Percentiles rank a stretch among this genome's conserved stretches.
phyloP scores from a whole-genome alignment of 176 grass and related monocot species.

The Stipa capillata region DNA sequence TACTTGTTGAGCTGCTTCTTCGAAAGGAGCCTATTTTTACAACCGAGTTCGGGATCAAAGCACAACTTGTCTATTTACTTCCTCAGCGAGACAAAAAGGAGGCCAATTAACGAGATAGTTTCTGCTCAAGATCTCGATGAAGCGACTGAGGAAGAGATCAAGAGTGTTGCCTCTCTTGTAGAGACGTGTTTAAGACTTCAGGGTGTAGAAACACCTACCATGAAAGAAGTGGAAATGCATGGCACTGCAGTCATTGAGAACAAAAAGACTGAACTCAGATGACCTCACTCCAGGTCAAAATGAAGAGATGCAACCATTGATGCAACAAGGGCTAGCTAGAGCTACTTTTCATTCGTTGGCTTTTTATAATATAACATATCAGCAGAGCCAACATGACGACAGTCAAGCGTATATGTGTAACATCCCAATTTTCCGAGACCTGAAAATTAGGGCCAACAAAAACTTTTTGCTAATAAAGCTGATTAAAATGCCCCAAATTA shows the following conservation, averaged over 20 bases:
- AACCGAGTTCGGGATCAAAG: background rate
- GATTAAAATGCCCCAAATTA: too few species aligned
- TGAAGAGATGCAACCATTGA: too few species aligned
- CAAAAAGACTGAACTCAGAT: background rate
- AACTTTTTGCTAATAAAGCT: too few species aligned
- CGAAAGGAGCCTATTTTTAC: background rate
- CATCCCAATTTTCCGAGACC: too few species aligned
- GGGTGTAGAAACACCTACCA: too few species aligned
- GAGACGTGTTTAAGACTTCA: background rate
- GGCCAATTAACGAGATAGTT: background rate
- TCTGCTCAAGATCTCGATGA: background rate
- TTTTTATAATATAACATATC: too few species aligned
- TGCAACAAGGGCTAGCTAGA: too few species aligned
- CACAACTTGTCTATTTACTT: background rate
- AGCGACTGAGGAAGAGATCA: background rate
- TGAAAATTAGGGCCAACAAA: too few species aligned
- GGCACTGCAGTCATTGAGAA: background rate
- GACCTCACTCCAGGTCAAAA: too few species aligned
- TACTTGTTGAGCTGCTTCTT: slow-evolving; percentile 12
- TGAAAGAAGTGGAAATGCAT: background rate
- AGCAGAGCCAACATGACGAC: too few species aligned
- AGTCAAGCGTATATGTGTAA: too few species aligned
- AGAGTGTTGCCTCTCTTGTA: background rate
- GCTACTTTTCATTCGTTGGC: too few species aligned
- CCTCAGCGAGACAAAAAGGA: background rate